A percentile compares a stretch with the other conserved stretches of the same genome.
These are phyloP conservation scores for Ciborinia camelliae DNA, from an alignment of 2,329 filamentous ascomycete species.

Conservation along the genomic window DNA sequence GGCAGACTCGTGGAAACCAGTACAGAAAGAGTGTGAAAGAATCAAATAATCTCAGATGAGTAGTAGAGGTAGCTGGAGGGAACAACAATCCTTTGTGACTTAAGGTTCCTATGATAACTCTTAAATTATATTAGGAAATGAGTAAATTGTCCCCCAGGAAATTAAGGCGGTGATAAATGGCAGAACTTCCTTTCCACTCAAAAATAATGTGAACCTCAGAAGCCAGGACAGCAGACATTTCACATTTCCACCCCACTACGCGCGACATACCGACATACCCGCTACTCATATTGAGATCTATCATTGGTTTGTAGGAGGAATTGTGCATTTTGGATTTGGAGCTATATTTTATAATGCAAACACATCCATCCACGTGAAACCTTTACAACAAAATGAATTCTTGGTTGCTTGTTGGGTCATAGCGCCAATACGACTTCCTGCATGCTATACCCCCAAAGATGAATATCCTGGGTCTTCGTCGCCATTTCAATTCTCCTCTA, in stretches of 20 bases:
- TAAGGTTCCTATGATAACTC: too few species aligned
- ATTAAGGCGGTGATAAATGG: background rate
- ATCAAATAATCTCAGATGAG: background rate
- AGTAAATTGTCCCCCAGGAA: background rate
- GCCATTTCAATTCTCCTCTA: slow-evolving; percentile 30
- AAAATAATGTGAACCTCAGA: background rate
- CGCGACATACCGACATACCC: slow-evolving; percentile 5
- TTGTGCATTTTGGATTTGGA: slow-evolving; percentile 9
- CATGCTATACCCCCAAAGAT: slow-evolving; percentile 13
- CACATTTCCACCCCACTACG: slow-evolving; percentile 6
- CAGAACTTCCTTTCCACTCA: background rate
- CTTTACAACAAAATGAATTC: slow-evolving; percentile 11
- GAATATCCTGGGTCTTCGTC: slow-evolving; percentile 25
- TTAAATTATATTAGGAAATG: background rate
- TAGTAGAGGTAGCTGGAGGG: background rate
- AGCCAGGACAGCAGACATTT: too few species aligned
- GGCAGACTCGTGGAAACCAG: background rate
- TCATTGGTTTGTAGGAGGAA: slow-evolving; percentile 11
- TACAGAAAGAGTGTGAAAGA: background rate
- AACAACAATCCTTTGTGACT: background rate
- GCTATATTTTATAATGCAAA: slow-evolving; percentile 5
- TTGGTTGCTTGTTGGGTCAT: slow-evolving; percentile 11
- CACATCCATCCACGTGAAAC: slow-evolving; percentile 16
- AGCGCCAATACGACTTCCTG: slow-evolving; percentile 13
- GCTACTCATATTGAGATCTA: slow-evolving; percentile 6